A percentile compares a stretch with the other conserved stretches of the same genome.
Evolutionary conservation across 2,329 filamentous ascomycete genomes (phyloP).

Genomic region (Sporothrix inflata): DNA sequence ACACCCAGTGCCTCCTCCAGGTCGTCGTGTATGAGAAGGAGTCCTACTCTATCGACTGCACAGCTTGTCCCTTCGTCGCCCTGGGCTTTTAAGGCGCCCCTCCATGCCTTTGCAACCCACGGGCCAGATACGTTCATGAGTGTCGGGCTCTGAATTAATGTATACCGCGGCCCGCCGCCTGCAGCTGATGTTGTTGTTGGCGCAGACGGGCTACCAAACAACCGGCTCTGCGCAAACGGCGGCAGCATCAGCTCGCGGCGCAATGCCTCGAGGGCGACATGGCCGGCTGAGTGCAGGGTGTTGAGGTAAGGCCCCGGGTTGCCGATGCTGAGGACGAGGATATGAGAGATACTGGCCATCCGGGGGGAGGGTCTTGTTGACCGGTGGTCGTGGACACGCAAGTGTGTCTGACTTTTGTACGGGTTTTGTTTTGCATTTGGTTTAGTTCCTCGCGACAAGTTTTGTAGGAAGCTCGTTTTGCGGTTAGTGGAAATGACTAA

Average conservation of each 20-base stretch:
- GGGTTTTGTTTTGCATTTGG: not conserved
- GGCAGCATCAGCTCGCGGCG: constrained; percentile 55
- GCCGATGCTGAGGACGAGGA: constrained; percentile 85
- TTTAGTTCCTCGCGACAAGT: not conserved
- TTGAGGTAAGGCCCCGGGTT: constrained; percentile 76
- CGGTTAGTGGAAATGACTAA: not conserved
- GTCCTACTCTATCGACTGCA: constrained; percentile 33
- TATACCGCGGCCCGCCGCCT: constrained; percentile 53
- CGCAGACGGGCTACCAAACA: constrained; percentile 56
- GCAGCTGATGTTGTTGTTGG: constrained; percentile 46
- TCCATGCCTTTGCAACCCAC: constrained; percentile 68
- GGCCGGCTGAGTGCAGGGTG: constrained; percentile 86
- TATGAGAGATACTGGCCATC: constrained; percentile 44
- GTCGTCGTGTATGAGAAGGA: constrained; percentile 89
- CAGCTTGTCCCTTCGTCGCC: constrained; percentile 35
- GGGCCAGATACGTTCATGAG: constrained; percentile 85
- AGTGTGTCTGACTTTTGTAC: not conserved
- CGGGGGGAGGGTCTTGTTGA: not conserved
- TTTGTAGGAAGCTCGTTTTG: not conserved
- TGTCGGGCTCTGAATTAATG: constrained; percentile 73
- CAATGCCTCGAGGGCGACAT: constrained; percentile 71
- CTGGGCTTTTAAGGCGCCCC: constrained; percentile 47
- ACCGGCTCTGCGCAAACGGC: constrained; percentile 49
- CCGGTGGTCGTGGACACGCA: constrained; percentile 4
- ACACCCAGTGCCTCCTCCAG: constrained; percentile 72